Base-by-base conservation (phyloP, 1,284 basidiomycete species). In the Ceratobasidium sp. region DNA sequence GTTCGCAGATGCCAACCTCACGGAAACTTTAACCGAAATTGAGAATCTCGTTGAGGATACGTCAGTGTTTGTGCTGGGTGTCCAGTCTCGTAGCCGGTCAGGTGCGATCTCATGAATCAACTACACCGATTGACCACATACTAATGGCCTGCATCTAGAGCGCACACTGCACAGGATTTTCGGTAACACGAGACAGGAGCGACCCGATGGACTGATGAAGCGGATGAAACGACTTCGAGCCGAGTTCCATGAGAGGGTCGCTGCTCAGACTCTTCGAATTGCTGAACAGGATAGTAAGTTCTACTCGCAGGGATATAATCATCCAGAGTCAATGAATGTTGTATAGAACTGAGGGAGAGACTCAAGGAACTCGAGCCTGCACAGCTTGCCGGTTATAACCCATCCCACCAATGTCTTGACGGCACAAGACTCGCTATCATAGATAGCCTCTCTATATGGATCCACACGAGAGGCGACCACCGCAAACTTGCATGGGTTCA, bases 21-120 rank as follows among this genome's bases (percentile, higher is more conserved):
- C 23, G 16, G 18, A 53, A 14, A 53, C 46, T 2, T 26, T 55
- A n/a, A 36, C 12, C 16, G 48, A n/a, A 0, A 52, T 67, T n/a
- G 2, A 53, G 32, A 36, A 53, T n/a, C 18, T 67, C 12, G 23
- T 67, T 28, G 62, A 67, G 28, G 62, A 67, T 41, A 34, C 28
- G 12, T 39, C 50, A 18, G 34, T 41, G 36, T 67, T 53, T 14
- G 34, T 53, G 10, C 5, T 53, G n/a, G 10, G 55, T 12, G n/a
- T n/a, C 9, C 12, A 41, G 32, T 23, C 62, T 1, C 34, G 28
- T 2, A 32, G 48, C 16, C n/a, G 28, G 3, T n/a, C 23, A 16
- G 46, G 30, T n/a, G 34, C 9, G 23, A 18, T 9, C 36, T 3
- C 46, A n/a, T 12, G 21, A 18, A 39, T 41, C 26, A n/a, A 30